A percentile compares a stretch with the other conserved stretches of the same genome.
phyloP scores from a whole-genome alignment of 768 basidiomycete genomes.

The Mrakia gelida region DNA sequence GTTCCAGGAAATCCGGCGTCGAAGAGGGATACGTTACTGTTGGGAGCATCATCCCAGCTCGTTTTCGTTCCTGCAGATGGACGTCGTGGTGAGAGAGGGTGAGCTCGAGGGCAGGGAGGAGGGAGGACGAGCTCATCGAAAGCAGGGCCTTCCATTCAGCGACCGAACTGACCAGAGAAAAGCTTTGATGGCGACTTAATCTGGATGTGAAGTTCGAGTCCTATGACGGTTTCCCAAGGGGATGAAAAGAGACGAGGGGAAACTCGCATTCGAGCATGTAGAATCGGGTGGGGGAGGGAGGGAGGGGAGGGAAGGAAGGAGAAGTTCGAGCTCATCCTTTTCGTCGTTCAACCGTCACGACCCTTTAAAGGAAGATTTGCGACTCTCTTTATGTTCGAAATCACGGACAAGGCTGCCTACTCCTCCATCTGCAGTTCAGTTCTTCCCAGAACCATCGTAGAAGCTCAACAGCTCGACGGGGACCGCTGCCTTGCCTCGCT shows the following conservation, averaged over 20 bases:
- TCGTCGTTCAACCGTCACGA: too few relatives aligned
- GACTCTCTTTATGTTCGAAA: too few relatives aligned
- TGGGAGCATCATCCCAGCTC: conserved; percentile 57
- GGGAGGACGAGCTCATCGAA: conserved; percentile 8
- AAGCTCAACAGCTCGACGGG: too few relatives aligned
- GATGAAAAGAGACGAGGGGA: not conserved
- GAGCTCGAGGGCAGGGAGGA: not conserved
- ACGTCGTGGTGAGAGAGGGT: not conserved
- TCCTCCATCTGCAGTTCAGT: too few relatives aligned
- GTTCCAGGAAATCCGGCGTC: conserved; percentile 94
- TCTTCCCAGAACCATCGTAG: too few relatives aligned
- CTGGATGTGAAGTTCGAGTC: conserved; percentile 94
- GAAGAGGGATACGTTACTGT: conserved; percentile 66
- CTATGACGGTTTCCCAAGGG: conserved; percentile 77
- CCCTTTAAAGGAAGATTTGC: too few relatives aligned
- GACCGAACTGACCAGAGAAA: conserved; percentile 61
- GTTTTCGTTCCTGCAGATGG: conserved; percentile 47
- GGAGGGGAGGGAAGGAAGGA: too few relatives aligned
- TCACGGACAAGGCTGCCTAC: too few relatives aligned
- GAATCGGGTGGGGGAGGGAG: not conserved
- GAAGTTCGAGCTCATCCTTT: too few relatives aligned
- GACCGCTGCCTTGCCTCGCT: too few relatives aligned
- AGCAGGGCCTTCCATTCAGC: conserved; percentile 7
- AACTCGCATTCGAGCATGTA: conserved; percentile 3
- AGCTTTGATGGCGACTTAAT: conserved; percentile 81